Conservation (phyloP, 345 rosid species). For the Brassica juncea region DNA sequence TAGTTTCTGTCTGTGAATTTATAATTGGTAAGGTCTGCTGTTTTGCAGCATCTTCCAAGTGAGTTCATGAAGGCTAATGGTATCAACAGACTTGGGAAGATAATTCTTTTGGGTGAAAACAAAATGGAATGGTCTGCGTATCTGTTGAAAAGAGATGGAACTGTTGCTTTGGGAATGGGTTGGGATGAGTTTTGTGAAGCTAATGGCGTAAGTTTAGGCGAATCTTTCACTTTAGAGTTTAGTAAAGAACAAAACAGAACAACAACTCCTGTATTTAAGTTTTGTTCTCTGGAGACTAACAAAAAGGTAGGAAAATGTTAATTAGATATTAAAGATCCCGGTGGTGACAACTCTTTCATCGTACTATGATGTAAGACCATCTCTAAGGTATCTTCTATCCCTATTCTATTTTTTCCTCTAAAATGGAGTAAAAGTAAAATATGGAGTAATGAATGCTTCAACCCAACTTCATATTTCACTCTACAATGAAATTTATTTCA, state of each 20-base stretch:
- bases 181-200: not conserved
- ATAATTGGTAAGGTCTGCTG: not conserved
- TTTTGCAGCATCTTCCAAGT: not conserved
- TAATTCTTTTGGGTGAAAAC: not conserved
- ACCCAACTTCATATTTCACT: too few species aligned
- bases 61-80: not conserved
- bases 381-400: too few species aligned
- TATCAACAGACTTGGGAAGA: not conserved
- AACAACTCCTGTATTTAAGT: conserved; percentile 1
- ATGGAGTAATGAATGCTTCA: too few species aligned
- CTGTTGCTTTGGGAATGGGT: not conserved
- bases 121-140: not conserved
- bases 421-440: too few species aligned
- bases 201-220: not conserved
- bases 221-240: not conserved
- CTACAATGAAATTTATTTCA: too few species aligned
- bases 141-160: not conserved
- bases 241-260: not conserved
- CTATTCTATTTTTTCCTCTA: too few species aligned
- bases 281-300: not conserved
- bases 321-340: not conserved
- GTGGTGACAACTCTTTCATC: not conserved
- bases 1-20: not conserved
- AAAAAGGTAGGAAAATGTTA: not conserved
- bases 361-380: not conserved